These are phyloP conservation scores for Amanita phalloides DNA, from an alignment of 768 basidiomycete species.

Conservation along the genomic window DNA sequence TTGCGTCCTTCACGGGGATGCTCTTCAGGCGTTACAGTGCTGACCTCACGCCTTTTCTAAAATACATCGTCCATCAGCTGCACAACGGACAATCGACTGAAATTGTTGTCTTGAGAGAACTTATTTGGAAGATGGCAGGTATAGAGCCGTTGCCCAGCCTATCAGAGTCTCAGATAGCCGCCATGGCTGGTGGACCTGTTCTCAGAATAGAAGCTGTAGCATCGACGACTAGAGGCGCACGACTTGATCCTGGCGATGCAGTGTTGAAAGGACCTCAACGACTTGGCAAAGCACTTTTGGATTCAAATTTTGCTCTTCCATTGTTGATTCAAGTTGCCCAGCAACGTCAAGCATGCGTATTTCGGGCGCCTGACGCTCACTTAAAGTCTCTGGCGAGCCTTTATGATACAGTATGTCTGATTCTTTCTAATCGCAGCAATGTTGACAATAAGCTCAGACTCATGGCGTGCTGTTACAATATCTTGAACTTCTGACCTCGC, in stretches of 20 bases:
- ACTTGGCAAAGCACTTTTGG: slow-evolving; percentile 53
- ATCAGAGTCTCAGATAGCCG: slow-evolving; percentile 78
- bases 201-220: slow-evolving; percentile 84
- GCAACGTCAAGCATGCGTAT: slow-evolving; percentile 80
- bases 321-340: slow-evolving; percentile 89
- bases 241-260: slow-evolving; percentile 56
- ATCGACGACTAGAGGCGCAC: slow-evolving; percentile 65
- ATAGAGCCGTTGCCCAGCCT: slow-evolving; percentile 86
- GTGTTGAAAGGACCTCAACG: slow-evolving; percentile 55
- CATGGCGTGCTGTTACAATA: slow-evolving; percentile 92
- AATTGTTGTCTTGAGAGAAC: slow-evolving; percentile 82
- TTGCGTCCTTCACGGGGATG: slow-evolving; percentile 90
- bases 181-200: slow-evolving; percentile 85
- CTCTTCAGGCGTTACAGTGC: slow-evolving; percentile 81
- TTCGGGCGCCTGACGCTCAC: slow-evolving; percentile 61
- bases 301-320: slow-evolving; percentile 71
- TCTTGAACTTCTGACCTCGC: slow-evolving; percentile 74
- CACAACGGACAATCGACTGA: slow-evolving; percentile 77
- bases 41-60: slow-evolving; percentile 74
- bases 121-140: slow-evolving; percentile 93
- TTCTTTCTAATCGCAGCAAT: slow-evolving; percentile 6
- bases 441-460: slow-evolving; percentile 38
- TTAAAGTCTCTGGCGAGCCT: slow-evolving; percentile 80
- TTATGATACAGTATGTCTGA: slow-evolving; percentile 69
- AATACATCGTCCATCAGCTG: slow-evolving; percentile 87